Conservation (phyloP, 306 rosid genomes). For the Casuarina cunninghamiana region DNA sequence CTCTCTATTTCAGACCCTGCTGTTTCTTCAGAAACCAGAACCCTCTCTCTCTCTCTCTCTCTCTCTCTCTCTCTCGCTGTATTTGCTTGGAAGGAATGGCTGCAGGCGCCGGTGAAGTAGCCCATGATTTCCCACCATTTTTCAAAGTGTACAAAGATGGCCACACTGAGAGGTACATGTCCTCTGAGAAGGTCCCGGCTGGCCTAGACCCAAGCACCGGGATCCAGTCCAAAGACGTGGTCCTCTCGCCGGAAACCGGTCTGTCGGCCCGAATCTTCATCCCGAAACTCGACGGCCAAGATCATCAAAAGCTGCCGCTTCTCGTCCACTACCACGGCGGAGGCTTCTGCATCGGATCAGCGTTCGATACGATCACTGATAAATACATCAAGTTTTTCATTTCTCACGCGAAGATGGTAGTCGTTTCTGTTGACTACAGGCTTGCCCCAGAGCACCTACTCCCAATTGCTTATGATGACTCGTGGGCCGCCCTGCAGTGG, state of each 20-base stretch:
- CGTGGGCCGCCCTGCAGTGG: slow-evolving; percentile 33
- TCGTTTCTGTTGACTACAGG: slow-evolving; percentile 30
- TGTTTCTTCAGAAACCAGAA: too few relatives aligned
- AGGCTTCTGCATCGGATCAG: slow-evolving; percentile 34
- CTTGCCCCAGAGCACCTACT: slow-evolving; percentile 33
- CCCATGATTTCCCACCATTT: slow-evolving; percentile 20
- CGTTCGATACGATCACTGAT: slow-evolving; percentile 7
- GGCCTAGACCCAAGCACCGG: slow-evolving; percentile 23
- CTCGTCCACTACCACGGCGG: slow-evolving; percentile 37
- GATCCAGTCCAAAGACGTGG: slow-evolving; percentile 24
- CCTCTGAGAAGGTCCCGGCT: neutral
- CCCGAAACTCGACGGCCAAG: slow-evolving; percentile 8
- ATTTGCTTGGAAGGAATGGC: neutral
- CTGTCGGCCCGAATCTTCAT: slow-evolving; percentile 22
- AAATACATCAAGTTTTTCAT: slow-evolving; percentile 10
- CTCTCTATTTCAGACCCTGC: too few relatives aligned
- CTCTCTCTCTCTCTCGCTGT: neutral
- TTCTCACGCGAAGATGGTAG: slow-evolving; percentile 18
- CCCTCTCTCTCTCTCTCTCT: neutral
- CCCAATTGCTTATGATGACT: slow-evolving; percentile 35
- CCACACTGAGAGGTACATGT: slow-evolving; percentile 6
- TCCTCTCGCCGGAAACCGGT: slow-evolving; percentile 7
- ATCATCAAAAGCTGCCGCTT: slow-evolving; percentile 27
- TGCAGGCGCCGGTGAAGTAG: slow-evolving; percentile 2
- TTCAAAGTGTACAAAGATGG: slow-evolving; percentile 33